phyloP scores from a whole-genome alignment of 371 early-diverging fungal genomes.

The Rhizopus microsporus region DNA sequence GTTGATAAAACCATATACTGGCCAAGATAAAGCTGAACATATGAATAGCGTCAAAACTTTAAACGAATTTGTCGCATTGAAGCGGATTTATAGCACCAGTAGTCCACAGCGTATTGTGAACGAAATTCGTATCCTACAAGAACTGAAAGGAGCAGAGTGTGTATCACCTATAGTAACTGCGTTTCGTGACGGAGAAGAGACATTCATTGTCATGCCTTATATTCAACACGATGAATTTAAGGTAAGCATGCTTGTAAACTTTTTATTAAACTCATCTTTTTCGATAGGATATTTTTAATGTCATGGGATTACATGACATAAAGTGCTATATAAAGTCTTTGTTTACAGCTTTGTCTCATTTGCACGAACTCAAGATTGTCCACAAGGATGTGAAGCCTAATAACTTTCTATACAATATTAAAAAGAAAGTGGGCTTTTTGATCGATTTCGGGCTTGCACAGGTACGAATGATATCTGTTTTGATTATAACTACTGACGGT shows the following conservation, averaged over 20 bases:
- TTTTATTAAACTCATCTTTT: slow-evolving; percentile 5
- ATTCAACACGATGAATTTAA: slow-evolving; percentile 86
- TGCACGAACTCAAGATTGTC: slow-evolving; percentile 75
- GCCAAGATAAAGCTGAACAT: slow-evolving; percentile 8
- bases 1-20: slow-evolving; percentile 11
- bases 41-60: slow-evolving; percentile 11
- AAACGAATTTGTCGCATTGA: slow-evolving; percentile 81
- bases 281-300: slow-evolving; percentile 5
- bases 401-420: slow-evolving; percentile 90
- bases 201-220: slow-evolving; percentile 88
- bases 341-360: slow-evolving; percentile 68
- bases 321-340: slow-evolving; percentile 81
- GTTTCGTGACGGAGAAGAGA: slow-evolving; percentile 82
- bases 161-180: slow-evolving; percentile 86
- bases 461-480: slow-evolving; percentile 21
- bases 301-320: slow-evolving; percentile 72
- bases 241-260: slow-evolving; percentile 39
- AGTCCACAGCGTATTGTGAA: slow-evolving; percentile 84
- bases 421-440: slow-evolving; percentile 78
- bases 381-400: slow-evolving; percentile 98
- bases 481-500: neutral
- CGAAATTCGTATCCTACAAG: slow-evolving; percentile 83
- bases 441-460: slow-evolving; percentile 99
- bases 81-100: slow-evolving; percentile 89
- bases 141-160: slow-evolving; percentile 53